phyloP scores from a whole-genome alignment of 2,329 filamentous ascomycete genomes.

The Fusarium austroafricanum region DNA sequence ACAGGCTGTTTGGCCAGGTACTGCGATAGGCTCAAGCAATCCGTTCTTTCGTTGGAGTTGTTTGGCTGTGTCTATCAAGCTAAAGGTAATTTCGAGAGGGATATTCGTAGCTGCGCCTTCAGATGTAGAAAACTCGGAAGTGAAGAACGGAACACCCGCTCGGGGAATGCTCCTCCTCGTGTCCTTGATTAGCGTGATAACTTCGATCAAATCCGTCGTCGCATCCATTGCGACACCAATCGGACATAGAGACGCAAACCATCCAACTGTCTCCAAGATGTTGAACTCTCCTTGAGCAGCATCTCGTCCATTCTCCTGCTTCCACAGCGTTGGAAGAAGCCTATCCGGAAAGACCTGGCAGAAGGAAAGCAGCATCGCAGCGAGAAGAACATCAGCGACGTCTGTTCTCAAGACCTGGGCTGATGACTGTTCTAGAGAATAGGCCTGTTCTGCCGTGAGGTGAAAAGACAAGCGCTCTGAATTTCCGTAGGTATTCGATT shows the following conservation, averaged over 20 bases:
- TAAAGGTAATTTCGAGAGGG: constrained; percentile 70
- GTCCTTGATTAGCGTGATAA: constrained; percentile 66
- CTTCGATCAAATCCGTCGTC: constrained; percentile 62
- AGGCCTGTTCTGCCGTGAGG: constrained; percentile 56
- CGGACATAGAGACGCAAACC: constrained; percentile 69
- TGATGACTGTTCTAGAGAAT: constrained; percentile 56
- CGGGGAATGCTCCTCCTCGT: constrained; percentile 57
- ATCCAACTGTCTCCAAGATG: constrained; percentile 68
- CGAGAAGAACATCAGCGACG: constrained; percentile 64
- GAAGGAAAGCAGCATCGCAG: constrained; percentile 67
- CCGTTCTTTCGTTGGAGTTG: constrained; percentile 61
- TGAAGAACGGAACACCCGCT: constrained; percentile 63
- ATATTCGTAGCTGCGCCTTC: constrained; percentile 52
- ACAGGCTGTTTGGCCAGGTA: constrained; percentile 55
- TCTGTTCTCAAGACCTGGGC: constrained; percentile 63
- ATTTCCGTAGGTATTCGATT: constrained; percentile 60
- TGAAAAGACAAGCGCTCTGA: constrained; percentile 57
- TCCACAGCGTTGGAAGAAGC: constrained; percentile 63
- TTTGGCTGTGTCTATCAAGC: constrained; percentile 62
- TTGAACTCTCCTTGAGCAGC: constrained; percentile 59
- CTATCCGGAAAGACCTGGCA: constrained; percentile 66
- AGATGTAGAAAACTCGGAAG: constrained; percentile 55
- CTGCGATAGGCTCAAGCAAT: constrained; percentile 60
- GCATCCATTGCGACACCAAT: constrained; percentile 58
- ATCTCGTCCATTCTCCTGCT: constrained; percentile 63